Base-by-base conservation (phyloP, 2,329 filamentous ascomycete species). In the Fusarium sp. region DNA sequence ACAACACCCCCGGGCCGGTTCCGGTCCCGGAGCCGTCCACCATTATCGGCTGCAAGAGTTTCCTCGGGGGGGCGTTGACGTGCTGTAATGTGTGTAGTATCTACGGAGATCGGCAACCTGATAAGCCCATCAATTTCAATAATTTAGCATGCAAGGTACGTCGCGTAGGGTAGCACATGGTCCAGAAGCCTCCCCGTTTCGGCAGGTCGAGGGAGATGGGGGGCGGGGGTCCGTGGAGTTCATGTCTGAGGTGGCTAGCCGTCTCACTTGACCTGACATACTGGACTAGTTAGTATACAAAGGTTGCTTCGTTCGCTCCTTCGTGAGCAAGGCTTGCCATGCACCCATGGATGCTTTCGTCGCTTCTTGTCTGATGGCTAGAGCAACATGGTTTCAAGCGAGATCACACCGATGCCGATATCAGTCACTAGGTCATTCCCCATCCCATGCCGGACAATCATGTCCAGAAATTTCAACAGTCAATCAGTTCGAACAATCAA, bases 11-110 rank as follows among this genome's bases (percentile, higher is more conserved):
- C 76, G 76, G 76, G 54, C 76, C 76, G 76, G 76, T 77, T 64
- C 76, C 75, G 76, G 67, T 66, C 57, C 69, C 73, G 75, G 71
- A 73, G 62, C 72, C 68, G 73, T 72, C 68, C 65, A 62, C 40
- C n/a, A 40, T 52, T 66, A 32, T 70, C 61, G 52, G 58, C 35
- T 47, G 57, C 27, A 17, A 72, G 47, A 63, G 37, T 35, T 25
- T 40, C 65, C 37, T 64, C 37, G 63, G 10, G 57, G 45, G 50
- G 27, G 47, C 35, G 58, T 54, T 63, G 45, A 59, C 17, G 43
- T 43, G 15, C 43, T 33, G 60, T 63, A 47, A 17, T 47, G 14
- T 11, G 43, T 45, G 43, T 45, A 27, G 43, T 47, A 56, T 43
- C 61, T 56, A 63, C 47, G 45, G 61, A 63, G 61, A 63, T 63